A percentile compares a stretch with the other conserved stretches of the same genome.
Conservation (phyloP, 2,329 filamentous ascomycete species). For the Diaporthe ampelina region DNA sequence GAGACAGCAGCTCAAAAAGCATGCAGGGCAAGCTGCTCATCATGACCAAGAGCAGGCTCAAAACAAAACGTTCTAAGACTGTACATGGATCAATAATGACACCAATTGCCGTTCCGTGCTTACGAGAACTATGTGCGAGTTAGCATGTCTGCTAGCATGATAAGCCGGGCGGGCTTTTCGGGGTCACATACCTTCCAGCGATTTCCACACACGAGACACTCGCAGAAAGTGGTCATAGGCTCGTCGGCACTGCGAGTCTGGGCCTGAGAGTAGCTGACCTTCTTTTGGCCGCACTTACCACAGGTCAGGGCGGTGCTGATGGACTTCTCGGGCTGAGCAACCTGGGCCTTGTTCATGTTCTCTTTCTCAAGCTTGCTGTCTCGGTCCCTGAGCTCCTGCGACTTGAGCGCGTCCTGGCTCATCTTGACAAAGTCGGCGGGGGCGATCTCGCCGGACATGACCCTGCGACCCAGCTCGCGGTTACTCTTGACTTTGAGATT, state of each 20-base stretch:
- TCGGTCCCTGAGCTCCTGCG: conserved; percentile 81
- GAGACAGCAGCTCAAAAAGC: conserved; percentile 17
- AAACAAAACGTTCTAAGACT: background rate
- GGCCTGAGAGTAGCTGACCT: conserved; percentile 95
- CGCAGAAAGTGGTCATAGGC: conserved; percentile 85
- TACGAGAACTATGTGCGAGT: conserved; percentile 48
- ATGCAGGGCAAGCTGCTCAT: background rate
- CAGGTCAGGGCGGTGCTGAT: conserved; percentile 91
- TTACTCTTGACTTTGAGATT: conserved; percentile 97
- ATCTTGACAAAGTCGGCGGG: conserved; percentile 85
- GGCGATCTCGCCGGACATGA: conserved; percentile 80
- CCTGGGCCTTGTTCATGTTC: conserved; percentile 98
- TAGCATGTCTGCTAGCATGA: conserved; percentile 29
- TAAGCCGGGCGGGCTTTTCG: conserved; percentile 45
- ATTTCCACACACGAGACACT: conserved; percentile 78
- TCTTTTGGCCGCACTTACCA: conserved; percentile 91
- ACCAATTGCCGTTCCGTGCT: conserved; percentile 6
- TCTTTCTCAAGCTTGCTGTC: conserved; percentile 85
- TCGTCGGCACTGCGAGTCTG: conserved; percentile 97
- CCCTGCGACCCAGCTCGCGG: conserved; percentile 78
- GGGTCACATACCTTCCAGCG: conserved; percentile 75
- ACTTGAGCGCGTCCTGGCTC: conserved; percentile 92
- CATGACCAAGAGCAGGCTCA: background rate
- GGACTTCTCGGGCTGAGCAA: conserved; percentile 90
- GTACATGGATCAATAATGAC: background rate